Base-by-base conservation (phyloP, 2,329 filamentous ascomycete genomes). In the Pleoardoris graminearum region DNA sequence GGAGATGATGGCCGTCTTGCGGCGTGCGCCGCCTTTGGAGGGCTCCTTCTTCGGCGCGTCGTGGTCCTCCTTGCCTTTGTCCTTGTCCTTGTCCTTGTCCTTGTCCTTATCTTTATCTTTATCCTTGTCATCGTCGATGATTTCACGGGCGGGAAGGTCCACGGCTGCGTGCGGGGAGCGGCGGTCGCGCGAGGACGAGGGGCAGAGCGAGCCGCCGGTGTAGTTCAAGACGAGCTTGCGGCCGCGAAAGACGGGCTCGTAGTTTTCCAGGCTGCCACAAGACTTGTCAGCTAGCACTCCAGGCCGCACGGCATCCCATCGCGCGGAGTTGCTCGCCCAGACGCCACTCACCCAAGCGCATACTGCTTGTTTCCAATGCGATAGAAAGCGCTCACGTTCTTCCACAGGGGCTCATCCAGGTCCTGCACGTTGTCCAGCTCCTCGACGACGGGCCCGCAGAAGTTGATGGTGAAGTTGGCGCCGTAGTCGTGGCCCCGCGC, bases 1-100 rank as follows among this genome's bases (percentile, higher is more conserved):
- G 21, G 91, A 94, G 74, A 99, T 91, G 53, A 92, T 86, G 11
- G 92, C 88, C 1, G 90, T 95, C 70, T 89, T 90, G 71, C 88
- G 85, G 51, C 87, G 85, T 68, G 86, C 83, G 38, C 82, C 80
- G 49, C 79, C 79, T 11, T 82, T 79, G 65, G 82, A 80, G 64
- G 70, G 51, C 37, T 72, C 66, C 51, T 75, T 62, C 44, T 64
- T 62, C 14, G 25, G 27, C 7, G 27, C 60, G 55, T 19, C 60
- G 25, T 75, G 54, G 65, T 75, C 62, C 17, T 73, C 61, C 29
- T 72, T 60, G 35, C 72, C 64, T 19, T 67, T 70, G 41, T 70
- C 68, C 14, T 44, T 33, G 12, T 38, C 38, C 11, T 27, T 76
- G 16, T 48, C 62, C 8, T 36, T 36, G 33, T 36, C 33, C 10